Percentiles rank a stretch among this genome's conserved stretches.
phyloP scores from a whole-genome alignment of 805 yeast genomes.

The Nakazawaea populi region DNA sequence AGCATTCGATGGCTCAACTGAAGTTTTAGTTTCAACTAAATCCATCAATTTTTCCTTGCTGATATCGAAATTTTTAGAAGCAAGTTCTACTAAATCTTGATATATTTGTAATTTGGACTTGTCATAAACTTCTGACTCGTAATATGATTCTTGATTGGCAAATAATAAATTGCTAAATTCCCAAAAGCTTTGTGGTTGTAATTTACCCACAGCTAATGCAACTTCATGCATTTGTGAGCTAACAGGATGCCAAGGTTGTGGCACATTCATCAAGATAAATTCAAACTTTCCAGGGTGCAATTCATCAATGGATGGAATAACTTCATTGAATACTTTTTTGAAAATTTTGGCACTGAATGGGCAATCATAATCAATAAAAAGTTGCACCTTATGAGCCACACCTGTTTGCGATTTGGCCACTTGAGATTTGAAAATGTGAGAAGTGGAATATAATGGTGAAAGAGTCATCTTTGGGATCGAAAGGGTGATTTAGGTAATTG shows the following conservation, averaged over 20 bases:
- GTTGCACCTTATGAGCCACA: constrained; percentile 39
- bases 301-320: constrained; percentile 46
- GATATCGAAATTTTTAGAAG: constrained; percentile 32
- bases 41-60: constrained; percentile 28
- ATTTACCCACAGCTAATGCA: constrained; percentile 58
- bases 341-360: constrained; percentile 66
- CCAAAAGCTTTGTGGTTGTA: constrained; percentile 51
- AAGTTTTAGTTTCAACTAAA: constrained; percentile 24
- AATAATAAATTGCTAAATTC: constrained; percentile 51
- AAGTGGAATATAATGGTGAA: constrained; percentile 11
- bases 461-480: constrained; percentile 3
- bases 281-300: constrained; percentile 46
- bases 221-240: constrained; percentile 67
- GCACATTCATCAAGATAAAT: constrained; percentile 61
- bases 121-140: constrained; percentile 53
- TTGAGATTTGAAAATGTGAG: constrained; percentile 12
- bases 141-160: constrained; percentile 46
- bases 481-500: too few relatives aligned
- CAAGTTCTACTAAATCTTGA: constrained; percentile 44
- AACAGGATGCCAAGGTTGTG: constrained; percentile 91
- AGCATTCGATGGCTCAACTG: constrained; percentile 33
- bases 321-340: constrained; percentile 42
- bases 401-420: constrained; percentile 6
- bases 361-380: constrained; percentile 74
- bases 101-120: constrained; percentile 53